Conservation (phyloP, 306 rosid genomes). For the Inga leiocalycina region DNA sequence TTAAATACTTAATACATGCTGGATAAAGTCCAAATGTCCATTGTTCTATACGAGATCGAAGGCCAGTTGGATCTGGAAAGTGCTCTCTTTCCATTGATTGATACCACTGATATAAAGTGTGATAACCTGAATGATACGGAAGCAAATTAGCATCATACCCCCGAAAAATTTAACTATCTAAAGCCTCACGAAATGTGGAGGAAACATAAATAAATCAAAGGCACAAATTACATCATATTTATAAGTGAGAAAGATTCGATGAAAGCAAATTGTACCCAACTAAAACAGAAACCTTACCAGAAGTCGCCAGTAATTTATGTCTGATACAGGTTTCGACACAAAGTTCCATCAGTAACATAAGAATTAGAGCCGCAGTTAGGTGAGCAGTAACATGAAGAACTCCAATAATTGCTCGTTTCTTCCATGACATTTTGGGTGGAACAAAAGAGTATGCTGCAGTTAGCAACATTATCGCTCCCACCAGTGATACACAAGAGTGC, state of each 20-base stretch:
- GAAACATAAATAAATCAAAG: not conserved
- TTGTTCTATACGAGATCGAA: constrained; percentile 91
- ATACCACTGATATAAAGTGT: constrained; percentile 91
- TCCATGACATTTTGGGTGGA: constrained; percentile 84
- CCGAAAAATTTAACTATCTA: constrained; percentile 6
- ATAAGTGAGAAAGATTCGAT: not conserved
- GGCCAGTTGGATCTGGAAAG: constrained; percentile 98
- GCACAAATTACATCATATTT: constrained; percentile 1
- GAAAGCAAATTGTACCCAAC: constrained; percentile 27
- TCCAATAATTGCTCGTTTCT: constrained; percentile 76
- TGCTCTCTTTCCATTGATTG: constrained; percentile 84
- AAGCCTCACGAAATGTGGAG: not conserved
- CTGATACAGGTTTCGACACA: constrained; percentile 88
- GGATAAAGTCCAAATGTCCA: constrained; percentile 98
- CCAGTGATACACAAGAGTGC: constrained; percentile 72
- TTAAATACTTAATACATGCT: constrained; percentile 92
- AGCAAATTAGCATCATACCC: not conserved
- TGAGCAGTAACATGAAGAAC: constrained; percentile 92
- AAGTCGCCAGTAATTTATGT: constrained; percentile 84
- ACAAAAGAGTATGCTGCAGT: constrained; percentile 75
- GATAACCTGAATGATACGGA: constrained; percentile 68
- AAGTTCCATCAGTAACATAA: constrained; percentile 90
- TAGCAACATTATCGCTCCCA: constrained; percentile 72
- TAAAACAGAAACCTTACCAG: constrained; percentile 56
- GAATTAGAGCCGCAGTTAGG: constrained; percentile 82